Evolutionary conservation across 2,329 filamentous ascomycete genomes (phyloP), one percentile per base, ranked within the genome.

Genomic region (Monascus ruber): DNA sequence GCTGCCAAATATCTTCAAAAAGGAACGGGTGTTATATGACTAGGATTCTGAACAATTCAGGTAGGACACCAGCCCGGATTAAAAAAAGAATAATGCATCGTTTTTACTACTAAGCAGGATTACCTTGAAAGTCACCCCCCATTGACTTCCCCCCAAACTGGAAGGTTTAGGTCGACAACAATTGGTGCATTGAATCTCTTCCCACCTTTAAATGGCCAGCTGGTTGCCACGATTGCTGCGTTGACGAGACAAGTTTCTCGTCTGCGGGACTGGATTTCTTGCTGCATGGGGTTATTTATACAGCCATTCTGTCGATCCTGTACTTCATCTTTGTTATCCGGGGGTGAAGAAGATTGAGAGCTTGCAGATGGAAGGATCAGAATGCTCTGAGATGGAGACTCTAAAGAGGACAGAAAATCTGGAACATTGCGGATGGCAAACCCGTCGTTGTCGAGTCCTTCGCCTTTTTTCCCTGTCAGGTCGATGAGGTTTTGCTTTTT

Each of bases 241-340:
- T 94, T 93, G 49, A 91, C 73, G 38, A 93, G 66, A 54, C 79
- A 88, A 1, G 84, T 91, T 64, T 89, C 82, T 43, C 56, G 66
- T 49, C 76, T 69, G 17, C 17, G 17, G 17, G 17, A 17, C 17
- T 17, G 17, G 34, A 68, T 63, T 45, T 40, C 48, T 44, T 53
- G 49, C 35, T 48, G 45, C 24, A 17, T 34, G 11, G 47, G 35
- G 38, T 25, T 24, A 31, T 34, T 42, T 34, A 17, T n/a, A 24
- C 11, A 10, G 26, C n/a, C 17, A 17, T 17, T 26, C n/a, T 10
- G 7, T 24, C 17, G 46, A 43, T 41, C 43, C 47, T 10, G 35
- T 35, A 28, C 47, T 40, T 37, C 40, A 35, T 50, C 37, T 36
- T 45, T 43, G 28, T 43, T 42, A 33, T 17, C 17, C 17, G 17